These are phyloP conservation scores for Ananas comosus DNA, from an alignment of 176 grass and related monocot species.

Conservation along the genomic window DNA sequence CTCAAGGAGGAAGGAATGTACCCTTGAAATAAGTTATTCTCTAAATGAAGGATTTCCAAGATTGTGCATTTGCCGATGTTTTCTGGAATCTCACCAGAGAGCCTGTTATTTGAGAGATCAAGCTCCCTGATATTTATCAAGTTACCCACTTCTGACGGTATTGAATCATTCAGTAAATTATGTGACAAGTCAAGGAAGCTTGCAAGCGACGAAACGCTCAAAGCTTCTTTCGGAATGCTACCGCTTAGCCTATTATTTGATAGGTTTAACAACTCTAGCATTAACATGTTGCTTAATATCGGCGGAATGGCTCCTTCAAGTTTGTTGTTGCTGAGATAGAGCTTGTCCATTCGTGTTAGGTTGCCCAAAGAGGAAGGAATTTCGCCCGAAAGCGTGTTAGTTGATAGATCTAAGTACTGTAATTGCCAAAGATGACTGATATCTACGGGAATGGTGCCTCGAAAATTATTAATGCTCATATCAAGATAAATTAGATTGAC, in stretches of 20 bases:
- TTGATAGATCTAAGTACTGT: too few relatives aligned
- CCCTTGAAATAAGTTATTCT: conserved; percentile 25
- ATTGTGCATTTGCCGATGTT: conserved; percentile 4
- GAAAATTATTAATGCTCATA: conserved; percentile 4
- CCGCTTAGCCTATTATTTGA: conserved; percentile 24
- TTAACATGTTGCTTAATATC: too few relatives aligned
- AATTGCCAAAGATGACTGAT: too few relatives aligned
- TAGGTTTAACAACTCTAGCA: too few relatives aligned
- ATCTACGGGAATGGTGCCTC: conserved; percentile 14
- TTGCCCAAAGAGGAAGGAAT: too few relatives aligned
- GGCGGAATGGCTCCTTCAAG: too few relatives aligned
- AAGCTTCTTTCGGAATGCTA: conserved; percentile 18
- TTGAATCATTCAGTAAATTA: conserved; percentile 13
- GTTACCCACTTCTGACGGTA: conserved; percentile 15
- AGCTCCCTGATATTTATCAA: conserved; percentile 20
- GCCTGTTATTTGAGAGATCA: conserved; percentile 23
- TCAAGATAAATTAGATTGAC: conserved; percentile 9
- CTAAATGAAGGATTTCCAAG: conserved; percentile 20
- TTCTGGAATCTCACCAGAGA: conserved; percentile 23
- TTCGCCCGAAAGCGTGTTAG: too few relatives aligned
- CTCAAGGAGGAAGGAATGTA: conserved; percentile 20
- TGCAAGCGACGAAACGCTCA: conserved; percentile 21
- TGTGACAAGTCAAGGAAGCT: conserved; percentile 23
- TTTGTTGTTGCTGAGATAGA: too few relatives aligned
- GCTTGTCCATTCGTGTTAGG: too few relatives aligned